Conservation (phyloP, 2,329 filamentous ascomycete genomes). For the Penicillium sclerotigenum region DNA sequence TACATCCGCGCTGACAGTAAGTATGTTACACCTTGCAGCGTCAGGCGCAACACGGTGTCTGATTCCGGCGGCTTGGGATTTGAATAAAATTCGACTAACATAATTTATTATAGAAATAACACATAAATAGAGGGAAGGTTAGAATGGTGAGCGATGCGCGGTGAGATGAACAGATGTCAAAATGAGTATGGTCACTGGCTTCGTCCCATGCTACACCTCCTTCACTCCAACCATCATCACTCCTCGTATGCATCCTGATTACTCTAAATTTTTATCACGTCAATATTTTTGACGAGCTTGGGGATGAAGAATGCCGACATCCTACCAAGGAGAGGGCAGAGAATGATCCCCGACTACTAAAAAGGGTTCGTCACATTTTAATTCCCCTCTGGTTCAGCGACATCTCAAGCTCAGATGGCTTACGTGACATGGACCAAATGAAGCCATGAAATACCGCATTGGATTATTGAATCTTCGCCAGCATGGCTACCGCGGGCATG, state of each 20-base stretch:
- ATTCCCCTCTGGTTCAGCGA: too few species aligned
- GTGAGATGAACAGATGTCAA: not conserved
- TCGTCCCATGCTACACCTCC: not conserved
- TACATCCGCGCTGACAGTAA: not conserved
- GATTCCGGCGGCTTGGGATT: too few species aligned
- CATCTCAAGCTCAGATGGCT: not conserved
- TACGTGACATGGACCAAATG: not conserved
- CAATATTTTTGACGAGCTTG: not conserved
- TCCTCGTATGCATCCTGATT: not conserved
- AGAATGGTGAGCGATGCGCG: not conserved
- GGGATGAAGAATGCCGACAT: not conserved
- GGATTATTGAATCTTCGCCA: not conserved
- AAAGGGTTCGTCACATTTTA: too few species aligned
- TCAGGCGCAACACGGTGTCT: not conserved
- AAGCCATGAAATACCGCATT: too few species aligned
- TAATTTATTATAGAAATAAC: not conserved
- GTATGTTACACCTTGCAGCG: too few species aligned
- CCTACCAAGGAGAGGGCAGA: not conserved
- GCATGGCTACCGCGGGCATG: not conserved
- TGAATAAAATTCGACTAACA: not conserved
- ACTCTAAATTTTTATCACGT: not conserved
- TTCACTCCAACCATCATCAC: not conserved
- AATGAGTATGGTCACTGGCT: not conserved
- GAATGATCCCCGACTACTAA: not conserved
- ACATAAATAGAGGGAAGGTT: not conserved